These are phyloP conservation scores for Tripterygium wilfordii DNA, from an alignment of 177 flowering plant species.

Conservation along the genomic window DNA sequence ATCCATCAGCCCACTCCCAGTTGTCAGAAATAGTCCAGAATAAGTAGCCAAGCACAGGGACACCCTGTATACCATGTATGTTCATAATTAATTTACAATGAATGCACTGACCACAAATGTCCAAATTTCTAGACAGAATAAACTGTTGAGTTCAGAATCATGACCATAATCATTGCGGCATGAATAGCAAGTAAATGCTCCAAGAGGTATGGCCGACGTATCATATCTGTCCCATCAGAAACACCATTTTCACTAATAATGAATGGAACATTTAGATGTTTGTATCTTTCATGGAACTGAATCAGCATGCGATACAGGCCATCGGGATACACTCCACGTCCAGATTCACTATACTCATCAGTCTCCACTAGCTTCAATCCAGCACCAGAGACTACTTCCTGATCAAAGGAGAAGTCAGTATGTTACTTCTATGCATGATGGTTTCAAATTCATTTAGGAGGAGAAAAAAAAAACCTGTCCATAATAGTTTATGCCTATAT, in stretches of 20 bases:
- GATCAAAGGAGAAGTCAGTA: conserved; percentile 7
- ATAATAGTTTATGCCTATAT: conserved; percentile 92
- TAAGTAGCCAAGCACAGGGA: conserved; percentile 82
- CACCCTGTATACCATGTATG: conserved; percentile 71
- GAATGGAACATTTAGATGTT: conserved; percentile 70
- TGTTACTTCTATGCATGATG: not conserved
- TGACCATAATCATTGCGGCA: conserved; percentile 82
- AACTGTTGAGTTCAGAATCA: conserved; percentile 5
- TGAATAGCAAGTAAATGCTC: conserved; percentile 88
- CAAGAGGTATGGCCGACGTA: conserved; percentile 75
- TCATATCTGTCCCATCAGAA: conserved; percentile 86
- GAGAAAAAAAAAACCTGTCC: conserved; percentile 65
- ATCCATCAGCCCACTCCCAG: conserved; percentile 99
- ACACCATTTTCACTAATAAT: conserved; percentile 90
- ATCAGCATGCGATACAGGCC: conserved; percentile 83
- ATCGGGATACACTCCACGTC: conserved; percentile 95
- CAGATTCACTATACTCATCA: conserved; percentile 98
- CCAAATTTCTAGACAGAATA: not conserved
- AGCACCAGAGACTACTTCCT: conserved; percentile 80
- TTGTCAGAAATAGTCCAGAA: conserved; percentile 98
- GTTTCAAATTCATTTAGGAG: not conserved
- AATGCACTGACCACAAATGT: too few relatives aligned
- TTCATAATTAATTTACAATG: too few relatives aligned
- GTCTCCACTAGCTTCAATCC: conserved; percentile 80
- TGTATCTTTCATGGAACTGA: conserved; percentile 91